Conservation (phyloP, 169 alveolate species). For the Eimeria falciformis region DNA sequence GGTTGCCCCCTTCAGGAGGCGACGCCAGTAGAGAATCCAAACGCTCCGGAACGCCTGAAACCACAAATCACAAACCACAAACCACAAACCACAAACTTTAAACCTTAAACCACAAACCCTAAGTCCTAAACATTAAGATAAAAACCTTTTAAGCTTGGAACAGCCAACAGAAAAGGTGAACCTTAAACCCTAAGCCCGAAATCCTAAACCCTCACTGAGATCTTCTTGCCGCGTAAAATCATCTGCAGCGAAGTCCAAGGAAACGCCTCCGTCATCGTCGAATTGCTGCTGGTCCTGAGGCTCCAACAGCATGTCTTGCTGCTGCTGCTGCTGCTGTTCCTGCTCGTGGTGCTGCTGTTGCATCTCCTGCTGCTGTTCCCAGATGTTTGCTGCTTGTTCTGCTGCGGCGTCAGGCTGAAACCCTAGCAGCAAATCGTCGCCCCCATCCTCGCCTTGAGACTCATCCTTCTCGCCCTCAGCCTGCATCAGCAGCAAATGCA, state of each 20-base stretch:
- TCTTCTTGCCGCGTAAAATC: neutral
- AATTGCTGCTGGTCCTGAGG: neutral
- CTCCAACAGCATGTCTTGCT: neutral
- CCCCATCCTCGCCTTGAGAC: neutral
- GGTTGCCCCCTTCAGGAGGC: neutral
- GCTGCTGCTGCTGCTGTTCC: conserved; percentile 29
- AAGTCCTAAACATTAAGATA: neutral
- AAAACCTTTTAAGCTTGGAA: too few relatives aligned
- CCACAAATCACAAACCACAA: neutral
- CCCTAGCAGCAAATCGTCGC: conserved; percentile 22
- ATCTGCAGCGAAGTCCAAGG: neutral
- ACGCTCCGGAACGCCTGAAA: neutral
- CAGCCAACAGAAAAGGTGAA: too few relatives aligned
- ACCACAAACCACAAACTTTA: neutral
- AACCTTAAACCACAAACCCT: neutral
- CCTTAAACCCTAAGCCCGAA: neutral
- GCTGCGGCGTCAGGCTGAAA: conserved; percentile 15
- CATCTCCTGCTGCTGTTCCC: conserved; percentile 40
- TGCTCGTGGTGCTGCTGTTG: neutral
- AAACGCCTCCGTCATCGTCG: neutral
- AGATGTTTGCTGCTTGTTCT: neutral
- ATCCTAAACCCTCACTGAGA: neutral
- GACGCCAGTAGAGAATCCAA: neutral
- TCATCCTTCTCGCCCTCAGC: neutral
- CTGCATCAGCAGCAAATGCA: conserved; percentile 7